phyloP scores from a whole-genome alignment of 2,329 filamentous ascomycete genomes.

The Sporothrix mexicana region DNA sequence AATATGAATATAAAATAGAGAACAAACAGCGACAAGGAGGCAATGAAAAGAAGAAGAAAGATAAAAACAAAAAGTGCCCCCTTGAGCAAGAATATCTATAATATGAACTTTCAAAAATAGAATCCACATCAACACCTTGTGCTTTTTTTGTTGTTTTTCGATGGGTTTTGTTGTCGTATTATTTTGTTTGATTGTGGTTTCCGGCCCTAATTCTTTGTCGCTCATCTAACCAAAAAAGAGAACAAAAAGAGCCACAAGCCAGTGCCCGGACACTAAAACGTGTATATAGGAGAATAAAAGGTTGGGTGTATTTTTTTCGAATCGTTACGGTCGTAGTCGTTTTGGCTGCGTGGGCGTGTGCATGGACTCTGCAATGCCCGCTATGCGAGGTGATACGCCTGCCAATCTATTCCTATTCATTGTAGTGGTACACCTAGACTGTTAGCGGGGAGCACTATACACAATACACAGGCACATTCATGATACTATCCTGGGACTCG shows the following conservation, averaged over 20 bases:
- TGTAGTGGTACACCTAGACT: constrained; percentile 82
- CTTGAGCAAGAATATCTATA: constrained; percentile 11
- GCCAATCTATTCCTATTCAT: constrained; percentile 63
- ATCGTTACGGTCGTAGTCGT: constrained; percentile 30
- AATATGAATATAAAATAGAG: neutral
- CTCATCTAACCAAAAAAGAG: neutral
- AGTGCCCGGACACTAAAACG: neutral
- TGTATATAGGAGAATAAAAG: constrained; percentile 11
- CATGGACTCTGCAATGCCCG: neutral
- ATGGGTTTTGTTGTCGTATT: neutral
- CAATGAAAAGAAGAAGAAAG: neutral
- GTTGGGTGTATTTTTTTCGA: constrained; percentile 14
- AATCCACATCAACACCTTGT: constrained; percentile 17
- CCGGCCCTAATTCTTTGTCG: too few relatives aligned
- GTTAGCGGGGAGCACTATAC: neutral
- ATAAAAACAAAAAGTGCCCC: neutral
- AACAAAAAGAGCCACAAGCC: neutral
- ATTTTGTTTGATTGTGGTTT: neutral
- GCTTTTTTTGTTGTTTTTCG: neutral
- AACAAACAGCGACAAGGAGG: neutral
- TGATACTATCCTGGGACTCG: constrained; percentile 30
- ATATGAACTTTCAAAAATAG: neutral
- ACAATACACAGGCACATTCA: neutral
- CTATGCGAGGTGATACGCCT: neutral
- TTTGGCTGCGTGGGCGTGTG: neutral